These are phyloP conservation scores for Aspergillus tubingensis DNA, from an alignment of 2,329 filamentous ascomycete genomes.

Conservation along the genomic window DNA sequence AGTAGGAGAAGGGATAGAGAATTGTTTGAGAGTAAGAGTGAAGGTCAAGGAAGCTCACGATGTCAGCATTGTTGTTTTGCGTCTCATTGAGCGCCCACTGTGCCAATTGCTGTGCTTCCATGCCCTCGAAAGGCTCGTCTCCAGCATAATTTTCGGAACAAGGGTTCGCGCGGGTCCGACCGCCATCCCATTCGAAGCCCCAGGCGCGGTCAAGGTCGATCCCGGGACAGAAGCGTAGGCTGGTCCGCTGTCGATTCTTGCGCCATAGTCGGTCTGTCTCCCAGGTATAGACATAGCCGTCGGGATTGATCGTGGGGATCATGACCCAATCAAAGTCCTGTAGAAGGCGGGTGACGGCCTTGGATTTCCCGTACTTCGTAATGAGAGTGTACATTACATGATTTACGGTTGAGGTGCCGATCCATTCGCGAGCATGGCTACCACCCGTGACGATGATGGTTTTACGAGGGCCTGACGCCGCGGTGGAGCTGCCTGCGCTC, in stretches of 20 bases:
- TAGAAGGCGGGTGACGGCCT: constrained; percentile 72
- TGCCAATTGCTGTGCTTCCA: constrained; percentile 74
- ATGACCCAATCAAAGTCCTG: constrained; percentile 85
- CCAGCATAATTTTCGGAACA: constrained; percentile 92
- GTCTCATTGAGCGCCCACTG: constrained; percentile 83
- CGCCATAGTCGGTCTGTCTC: constrained; percentile 89
- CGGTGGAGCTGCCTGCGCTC: constrained; percentile 59
- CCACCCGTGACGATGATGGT: constrained; percentile 82
- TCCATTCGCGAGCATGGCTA: constrained; percentile 95
- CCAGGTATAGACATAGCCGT: constrained; percentile 95
- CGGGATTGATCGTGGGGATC: constrained; percentile 85
- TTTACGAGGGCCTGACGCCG: constrained; percentile 59
- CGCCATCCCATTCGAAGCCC: constrained; percentile 78
- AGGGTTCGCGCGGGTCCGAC: constrained; percentile 68
- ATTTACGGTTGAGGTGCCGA: constrained; percentile 85
- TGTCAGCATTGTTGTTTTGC: constrained; percentile 66
- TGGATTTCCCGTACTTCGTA: constrained; percentile 73
- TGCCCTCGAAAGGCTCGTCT: constrained; percentile 76
- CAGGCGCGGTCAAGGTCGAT: constrained; percentile 88
- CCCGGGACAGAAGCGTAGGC: constrained; percentile 78
- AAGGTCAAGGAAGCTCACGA: constrained; percentile 84
- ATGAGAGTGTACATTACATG: constrained; percentile 89
- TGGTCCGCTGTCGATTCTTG: constrained; percentile 83
- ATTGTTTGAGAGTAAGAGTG: constrained; percentile 97
- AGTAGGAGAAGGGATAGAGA: constrained; percentile 87